Conservation (phyloP, 116 monocot genomes). For the Zostera marina region DNA sequence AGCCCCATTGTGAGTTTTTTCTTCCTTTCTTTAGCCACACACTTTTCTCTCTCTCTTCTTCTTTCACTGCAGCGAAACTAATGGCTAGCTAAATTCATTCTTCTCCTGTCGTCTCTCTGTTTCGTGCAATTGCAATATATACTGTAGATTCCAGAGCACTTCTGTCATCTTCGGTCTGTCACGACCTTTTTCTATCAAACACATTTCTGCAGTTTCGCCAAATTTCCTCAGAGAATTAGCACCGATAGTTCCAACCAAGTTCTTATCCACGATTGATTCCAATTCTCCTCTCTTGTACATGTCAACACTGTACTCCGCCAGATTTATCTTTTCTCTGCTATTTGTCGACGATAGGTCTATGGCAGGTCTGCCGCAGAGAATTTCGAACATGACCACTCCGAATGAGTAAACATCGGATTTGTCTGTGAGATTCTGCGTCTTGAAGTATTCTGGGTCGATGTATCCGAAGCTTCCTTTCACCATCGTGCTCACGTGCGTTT, state of each 20-base stretch:
- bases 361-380: conserved; percentile 39
- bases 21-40: too few species aligned
- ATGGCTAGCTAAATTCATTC: too few species aligned
- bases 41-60: too few species aligned
- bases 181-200: conserved; percentile 28
- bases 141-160: conserved; percentile 63
- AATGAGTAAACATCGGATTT: conserved; percentile 62
- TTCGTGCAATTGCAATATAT: conserved; percentile 39
- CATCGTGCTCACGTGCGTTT: conserved; percentile 44
- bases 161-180: conserved; percentile 44
- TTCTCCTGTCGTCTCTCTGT: conserved; percentile 15
- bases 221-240: conserved; percentile 37
- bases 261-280: conserved; percentile 34
- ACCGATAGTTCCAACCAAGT: conserved; percentile 15
- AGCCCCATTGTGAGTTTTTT: too few species aligned
- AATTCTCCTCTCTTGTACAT: conserved; percentile 23
- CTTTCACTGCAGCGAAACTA: too few species aligned
- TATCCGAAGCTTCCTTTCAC: conserved; percentile 59
- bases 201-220: conserved; percentile 41
- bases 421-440: conserved; percentile 42
- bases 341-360: conserved; percentile 11
- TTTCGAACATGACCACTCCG: conserved; percentile 42
- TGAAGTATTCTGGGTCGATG: conserved; percentile 54
- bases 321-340: conserved; percentile 30
- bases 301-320: conserved; percentile 40